Evolutionary conservation across 805 yeast species (phyloP), one percentile per base, ranked within the genome.

Genomic region (Debaryomyces tyrocola): DNA sequence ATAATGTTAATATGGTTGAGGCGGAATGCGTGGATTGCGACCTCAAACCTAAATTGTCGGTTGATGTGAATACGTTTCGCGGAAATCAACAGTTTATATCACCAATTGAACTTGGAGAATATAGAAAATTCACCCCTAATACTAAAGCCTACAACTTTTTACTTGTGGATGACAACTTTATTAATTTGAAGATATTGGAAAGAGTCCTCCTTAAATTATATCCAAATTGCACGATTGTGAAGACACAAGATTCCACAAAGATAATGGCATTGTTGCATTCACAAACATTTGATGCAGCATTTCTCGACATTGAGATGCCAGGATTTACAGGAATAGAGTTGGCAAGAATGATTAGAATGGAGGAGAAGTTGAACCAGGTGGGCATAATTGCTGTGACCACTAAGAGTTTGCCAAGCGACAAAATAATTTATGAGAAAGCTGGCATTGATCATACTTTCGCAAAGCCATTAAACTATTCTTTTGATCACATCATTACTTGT

Each of bases 261-360:
- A 69, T 70, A 8, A 44, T 59, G 43, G 46, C 52, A 12, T 33
- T 52, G 10, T 45, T 67, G 2, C 39, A 48, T 11, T 38, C 46
- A 1, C 47, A 51, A 24, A 33, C 37, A 14, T 68, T 56, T 42
- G 70, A 71, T 46, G 53, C 66, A 28, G 58, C 70, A 6, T 74
- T 73, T 43, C 57, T 73, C 35, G 78, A 74, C 51, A 74, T 74
- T 28, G 78, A 74, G 48, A 74, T 74, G 78, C 78, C 78, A 4
- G 55, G 52, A 10, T 58, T 73, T 15, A 56, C 67, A 15, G 78
- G 78, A 10, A 56, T 69, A 6, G 73, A 72, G 17, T 58, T 74
- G 18, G 67, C 74, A n/a, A 48, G 45, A 20, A 41, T 40, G 15
- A 51, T 62, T 2, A 43, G 62, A 34, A 35, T 38, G 33, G 44